Evolutionary conservation across 202 grass and related monocot genomes (phyloP), one percentile per base, ranked within the genome.

Genomic region (Dendrocalamus latiflorus): DNA sequence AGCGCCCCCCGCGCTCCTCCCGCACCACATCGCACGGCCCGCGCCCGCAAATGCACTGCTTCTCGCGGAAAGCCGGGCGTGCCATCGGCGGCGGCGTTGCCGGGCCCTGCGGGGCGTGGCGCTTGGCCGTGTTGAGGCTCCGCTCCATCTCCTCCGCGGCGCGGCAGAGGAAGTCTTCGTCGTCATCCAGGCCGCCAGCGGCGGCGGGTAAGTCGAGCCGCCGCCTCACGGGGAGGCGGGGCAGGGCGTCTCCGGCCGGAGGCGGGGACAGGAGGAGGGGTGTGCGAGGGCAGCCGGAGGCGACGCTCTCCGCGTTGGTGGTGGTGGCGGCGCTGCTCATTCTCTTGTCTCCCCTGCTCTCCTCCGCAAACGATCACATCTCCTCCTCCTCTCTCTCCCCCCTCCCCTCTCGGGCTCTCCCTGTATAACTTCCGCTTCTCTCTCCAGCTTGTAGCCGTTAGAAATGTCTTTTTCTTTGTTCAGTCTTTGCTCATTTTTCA

Each of bases 291-390:
- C 22, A 6, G 72, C 78, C 82, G 78, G 88, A 89, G 24, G 38
- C 65, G 39, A 82, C 66, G 72, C 88, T 82, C 88, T 82, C 78
- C 28, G 73, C 38, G 88, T 44, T 78, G 39, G 66, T 68, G 66
- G n/a, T n/a, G n/a, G 72, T 63, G 63, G 72, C 47, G 63, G 7
- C 17, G 45, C 41, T 82, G 83, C 65, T 86, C 83, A 86, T 77
- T n/a, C n/a, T 62, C 16, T 48, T n/a, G 74, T 24, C n/a, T 4
- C 18, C 50, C 25, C 2, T 49, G 3, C 10, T 67, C 61, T 20
- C 37, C 82, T 36, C 39, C 61, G 38, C 48, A 50, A 17, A 50
- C 22, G 67, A 64, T 79, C 83, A 70, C 53, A 70, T 43, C 42
- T 4, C 11, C 41, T 7, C 37, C 0, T 6, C 1, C 39, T 1